Evolutionary conservation across 2,329 filamentous ascomycete species (phyloP).

Genomic region (Verticillium tricorpus): DNA sequence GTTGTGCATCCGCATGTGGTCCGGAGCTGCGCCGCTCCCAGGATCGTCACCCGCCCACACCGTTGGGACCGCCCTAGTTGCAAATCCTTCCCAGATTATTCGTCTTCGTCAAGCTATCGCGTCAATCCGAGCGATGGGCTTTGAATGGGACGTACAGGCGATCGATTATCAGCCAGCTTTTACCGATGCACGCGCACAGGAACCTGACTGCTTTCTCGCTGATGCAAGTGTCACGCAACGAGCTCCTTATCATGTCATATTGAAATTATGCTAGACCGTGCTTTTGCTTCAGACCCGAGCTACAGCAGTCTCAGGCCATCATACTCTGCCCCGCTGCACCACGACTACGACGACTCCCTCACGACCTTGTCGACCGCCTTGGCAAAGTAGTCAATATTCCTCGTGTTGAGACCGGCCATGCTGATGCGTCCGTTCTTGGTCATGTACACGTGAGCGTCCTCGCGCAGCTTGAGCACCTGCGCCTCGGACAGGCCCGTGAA

Average conservation of each 20-base stretch:
- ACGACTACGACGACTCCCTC: conserved; percentile 33
- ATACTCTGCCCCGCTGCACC: not conserved
- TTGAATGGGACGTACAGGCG: too few species aligned
- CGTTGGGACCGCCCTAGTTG: not conserved
- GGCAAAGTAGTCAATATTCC: conserved; percentile 91
- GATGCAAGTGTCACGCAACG: not conserved
- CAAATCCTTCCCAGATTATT: too few species aligned
- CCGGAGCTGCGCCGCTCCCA: not conserved
- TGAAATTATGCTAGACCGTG: not conserved
- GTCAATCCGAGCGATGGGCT: too few species aligned
- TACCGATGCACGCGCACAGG: too few species aligned
- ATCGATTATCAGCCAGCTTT: too few species aligned
- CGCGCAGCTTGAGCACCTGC: conserved; percentile 67
- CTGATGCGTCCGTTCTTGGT: conserved; percentile 98
- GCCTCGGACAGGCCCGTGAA: conserved; percentile 77
- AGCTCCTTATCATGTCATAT: not conserved
- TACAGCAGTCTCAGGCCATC: not conserved
- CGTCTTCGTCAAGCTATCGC: too few species aligned
- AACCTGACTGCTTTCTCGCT: not conserved
- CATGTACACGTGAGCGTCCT: conserved; percentile 77
- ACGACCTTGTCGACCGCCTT: conserved; percentile 85
- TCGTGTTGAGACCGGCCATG: conserved; percentile 94
- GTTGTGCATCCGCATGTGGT: not conserved
- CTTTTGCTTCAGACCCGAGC: not conserved
- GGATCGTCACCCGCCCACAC: not conserved